Base-by-base conservation (phyloP, 768 basidiomycete genomes). In the Leucosporidium scottii region DNA sequence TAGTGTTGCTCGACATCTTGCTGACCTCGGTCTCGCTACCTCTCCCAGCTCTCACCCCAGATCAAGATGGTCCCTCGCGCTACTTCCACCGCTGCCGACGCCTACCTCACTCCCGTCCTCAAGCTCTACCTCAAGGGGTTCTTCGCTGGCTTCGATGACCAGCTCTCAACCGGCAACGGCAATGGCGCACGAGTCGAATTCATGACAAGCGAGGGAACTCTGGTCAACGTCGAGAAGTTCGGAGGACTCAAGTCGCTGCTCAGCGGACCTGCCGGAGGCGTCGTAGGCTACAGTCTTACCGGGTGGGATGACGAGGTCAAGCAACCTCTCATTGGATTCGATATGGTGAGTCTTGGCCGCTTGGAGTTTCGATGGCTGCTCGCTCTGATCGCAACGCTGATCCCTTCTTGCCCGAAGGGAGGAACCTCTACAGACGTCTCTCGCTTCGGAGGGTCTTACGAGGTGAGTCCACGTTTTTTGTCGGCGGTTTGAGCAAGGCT, bases 341-440 rank as follows among this genome's bases (percentile, higher is more conserved):
- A 44, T 13, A 44, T 44, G 39, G 39, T 44, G 39, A 44, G 39
- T 44, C 39, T 44, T 15, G 8, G n/a, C n/a, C n/a, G n/a, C n/a
- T n/a, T n/a, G n/a, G n/a, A n/a, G 10, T 44, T 44, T 34, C 34
- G 34, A 10, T 34, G n/a, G n/a, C n/a, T n/a, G n/a, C n/a, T n/a
- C n/a, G n/a, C n/a, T n/a, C n/a, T n/a, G n/a, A n/a, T n/a, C n/a
- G n/a, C n/a, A n/a, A 5, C 34, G 51, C 53, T 54, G 53, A 54
- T 8, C 27, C 1, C 17, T 13, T 27, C 4, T n/a, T 12, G 27
- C 7, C 31, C 15, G 9, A 18, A 56, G n/a, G 92, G 93, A 6
- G 93, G 93, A 20, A 98, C 94, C 0, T 91, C 89, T 0, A 96
- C 93, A 0, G 93, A 98, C 75, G 93, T 96, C 4, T 94, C 92